Base-by-base conservation (phyloP, 768 basidiomycete genomes). In the Agrocybe praecox region DNA sequence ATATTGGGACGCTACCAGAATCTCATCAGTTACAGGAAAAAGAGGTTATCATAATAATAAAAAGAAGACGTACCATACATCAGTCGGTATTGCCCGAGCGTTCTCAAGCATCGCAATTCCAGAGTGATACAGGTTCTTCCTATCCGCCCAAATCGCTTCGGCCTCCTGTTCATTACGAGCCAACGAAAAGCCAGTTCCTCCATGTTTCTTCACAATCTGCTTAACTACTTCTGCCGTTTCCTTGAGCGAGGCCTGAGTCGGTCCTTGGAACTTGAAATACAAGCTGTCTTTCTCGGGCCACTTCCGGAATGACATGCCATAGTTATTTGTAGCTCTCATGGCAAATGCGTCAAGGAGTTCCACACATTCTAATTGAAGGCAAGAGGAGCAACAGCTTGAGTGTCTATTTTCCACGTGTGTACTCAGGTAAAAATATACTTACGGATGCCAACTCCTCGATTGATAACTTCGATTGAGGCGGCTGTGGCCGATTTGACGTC, bases 211-310 rank as follows among this genome's bases (percentile, higher is more conserved):
- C 12, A 83, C 79, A 23, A 92, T 76, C 47, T 71, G 72, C 59
- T 84, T 75, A 23, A 89, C 85, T 12, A 87, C 75, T 9, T 75
- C 73, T 0, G 87, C 83, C 0, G 86, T 85, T 61, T 89, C 88
- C 2, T 76, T 68, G n/a, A 92, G 72, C 4, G 86, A 80, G 1
- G 79, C 73, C 0, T 75, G 73, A 1, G 86, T 81, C 4, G 86
- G 80, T 14, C 90, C 90, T 64, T 93, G 90, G 69, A 96, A 86
- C 69, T 94, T 93, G 80, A 96, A 90, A 74, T 93, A 92, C 14
- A 96, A 77, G 21, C 82, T 85, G 66, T 93, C 90, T 22, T 74
- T 76, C 50, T 81, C 84, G 1, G 82, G 81, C 72, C 86, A 92
- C 59, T 79, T 80, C 34, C 76, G 80, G 17, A 32, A 67, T 21